Evolutionary conservation across 495 filamentous ascomycete genomes (phyloP).

Genomic region (Apiosordaria backusii): DNA sequence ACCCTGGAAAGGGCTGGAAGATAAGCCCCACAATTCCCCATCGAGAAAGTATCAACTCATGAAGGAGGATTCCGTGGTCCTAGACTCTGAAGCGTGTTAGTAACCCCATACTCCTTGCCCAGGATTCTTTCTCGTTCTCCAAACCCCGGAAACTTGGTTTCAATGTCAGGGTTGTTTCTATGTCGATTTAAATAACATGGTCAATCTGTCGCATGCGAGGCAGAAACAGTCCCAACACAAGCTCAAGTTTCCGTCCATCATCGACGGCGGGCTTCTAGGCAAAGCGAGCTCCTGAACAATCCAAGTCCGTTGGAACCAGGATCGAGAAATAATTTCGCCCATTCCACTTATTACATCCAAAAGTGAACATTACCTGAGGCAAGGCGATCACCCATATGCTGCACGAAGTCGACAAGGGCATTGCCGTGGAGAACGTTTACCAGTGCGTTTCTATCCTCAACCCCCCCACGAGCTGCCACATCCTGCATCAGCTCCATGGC

Average conservation of each 20-base stretch:
- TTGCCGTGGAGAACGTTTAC: too few relatives aligned
- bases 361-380: neutral
- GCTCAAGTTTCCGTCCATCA: neutral
- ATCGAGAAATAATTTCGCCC: neutral
- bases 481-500: neutral
- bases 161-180: too few relatives aligned
- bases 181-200: too few relatives aligned
- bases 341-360: neutral
- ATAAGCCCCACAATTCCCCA: neutral
- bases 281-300: neutral
- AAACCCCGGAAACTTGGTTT: neutral
- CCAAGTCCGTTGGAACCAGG: neutral
- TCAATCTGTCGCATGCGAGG: neutral
- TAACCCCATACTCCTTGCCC: too few relatives aligned
- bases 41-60: neutral
- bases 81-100: too few relatives aligned
- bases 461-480: neutral
- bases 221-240: neutral
- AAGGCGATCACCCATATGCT: neutral
- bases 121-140: neutral
- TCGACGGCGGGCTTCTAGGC: neutral
- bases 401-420: neutral
- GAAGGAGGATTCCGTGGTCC: neutral
- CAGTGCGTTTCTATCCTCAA: too few relatives aligned
- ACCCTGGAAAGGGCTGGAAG: too few relatives aligned